A percentile compares a stretch with the other conserved stretches of the same genome.
Conservation (phyloP, 148 eudicot species). For the Camellia sinensis region DNA sequence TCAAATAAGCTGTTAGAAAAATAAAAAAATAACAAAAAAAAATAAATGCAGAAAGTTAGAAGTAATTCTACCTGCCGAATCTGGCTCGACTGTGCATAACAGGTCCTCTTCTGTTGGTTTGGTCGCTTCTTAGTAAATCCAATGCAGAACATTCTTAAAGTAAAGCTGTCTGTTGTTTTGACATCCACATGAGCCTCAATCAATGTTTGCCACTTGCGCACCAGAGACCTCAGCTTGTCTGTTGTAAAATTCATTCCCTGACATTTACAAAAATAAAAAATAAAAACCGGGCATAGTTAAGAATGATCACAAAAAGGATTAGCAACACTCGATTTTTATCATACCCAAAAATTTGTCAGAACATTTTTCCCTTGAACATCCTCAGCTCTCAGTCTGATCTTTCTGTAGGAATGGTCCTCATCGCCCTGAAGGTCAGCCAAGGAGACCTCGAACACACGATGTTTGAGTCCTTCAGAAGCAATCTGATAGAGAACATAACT, state of each 20-base stretch:
- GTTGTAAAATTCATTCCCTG: slow-evolving; percentile 32
- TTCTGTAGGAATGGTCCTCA: slow-evolving; percentile 29
- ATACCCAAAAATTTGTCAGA: slow-evolving; percentile 30
- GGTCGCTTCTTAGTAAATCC: slow-evolving; percentile 26
- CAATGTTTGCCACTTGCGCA: slow-evolving; percentile 30
- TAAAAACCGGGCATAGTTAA: background rate
- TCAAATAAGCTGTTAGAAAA: background rate
- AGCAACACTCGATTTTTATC: background rate
- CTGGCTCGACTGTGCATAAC: slow-evolving; percentile 31
- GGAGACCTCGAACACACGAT: slow-evolving; percentile 49
- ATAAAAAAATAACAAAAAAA: background rate
- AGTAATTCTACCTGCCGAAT: slow-evolving; percentile 16
- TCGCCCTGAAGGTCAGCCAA: slow-evolving; percentile 46
- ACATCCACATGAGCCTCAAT: slow-evolving; percentile 33
- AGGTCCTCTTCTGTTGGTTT: slow-evolving; percentile 28
- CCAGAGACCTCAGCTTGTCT: slow-evolving; percentile 30
- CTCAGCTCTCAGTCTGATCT: slow-evolving; percentile 31
- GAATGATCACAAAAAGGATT: too few species aligned
- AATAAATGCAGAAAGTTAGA: background rate
- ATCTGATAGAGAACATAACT: slow-evolving; percentile 30
- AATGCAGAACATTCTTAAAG: slow-evolving; percentile 27
- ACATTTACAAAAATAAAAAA: background rate
- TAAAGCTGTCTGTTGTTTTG: slow-evolving; percentile 25
- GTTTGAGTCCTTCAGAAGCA: slow-evolving; percentile 64
- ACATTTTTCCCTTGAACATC: slow-evolving; percentile 29